Conservation (phyloP, 169 alveolate species). For the Plasmodium malariae region DNA sequence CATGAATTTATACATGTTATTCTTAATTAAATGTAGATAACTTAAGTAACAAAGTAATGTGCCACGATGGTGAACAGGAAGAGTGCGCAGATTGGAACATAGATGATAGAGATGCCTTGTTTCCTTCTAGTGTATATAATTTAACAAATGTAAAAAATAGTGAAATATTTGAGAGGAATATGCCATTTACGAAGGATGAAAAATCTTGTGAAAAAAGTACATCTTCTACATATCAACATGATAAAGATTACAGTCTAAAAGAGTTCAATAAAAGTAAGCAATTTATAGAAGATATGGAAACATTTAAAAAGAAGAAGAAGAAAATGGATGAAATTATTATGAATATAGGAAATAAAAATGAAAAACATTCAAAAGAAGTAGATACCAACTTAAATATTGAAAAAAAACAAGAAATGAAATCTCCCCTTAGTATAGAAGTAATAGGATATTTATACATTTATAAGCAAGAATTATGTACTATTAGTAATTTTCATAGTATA, state of each 20-base stretch:
- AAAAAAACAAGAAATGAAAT: slow-evolving; percentile 5
- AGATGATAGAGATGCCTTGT: not conserved
- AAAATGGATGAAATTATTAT: slow-evolving; percentile 25
- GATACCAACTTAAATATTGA: not conserved
- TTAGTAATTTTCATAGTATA: too few species aligned
- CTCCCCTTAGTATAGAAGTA: slow-evolving; percentile 25
- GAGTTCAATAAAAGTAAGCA: slow-evolving; percentile 42
- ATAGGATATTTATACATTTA: not conserved
- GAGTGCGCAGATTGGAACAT: not conserved
- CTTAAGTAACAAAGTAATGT: not conserved
- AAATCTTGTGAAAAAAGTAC: not conserved
- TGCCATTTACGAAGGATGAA: not conserved
- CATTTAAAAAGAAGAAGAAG: slow-evolving; percentile 41
- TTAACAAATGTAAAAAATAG: slow-evolving; percentile 19
- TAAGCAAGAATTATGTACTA: too few species aligned
- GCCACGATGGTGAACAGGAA: not conserved
- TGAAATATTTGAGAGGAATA: slow-evolving; percentile 60
- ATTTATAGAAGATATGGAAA: slow-evolving; percentile 59
- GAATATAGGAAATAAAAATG: slow-evolving; percentile 38
- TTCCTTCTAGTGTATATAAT: slow-evolving; percentile 22
- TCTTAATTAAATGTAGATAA: too few species aligned
- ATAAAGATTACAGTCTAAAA: not conserved
- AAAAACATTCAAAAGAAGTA: not conserved
- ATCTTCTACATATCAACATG: not conserved
- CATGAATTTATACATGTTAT: not conserved